Conservation (phyloP, 352 stramenopile species). For the Phytophthora pini region DNA sequence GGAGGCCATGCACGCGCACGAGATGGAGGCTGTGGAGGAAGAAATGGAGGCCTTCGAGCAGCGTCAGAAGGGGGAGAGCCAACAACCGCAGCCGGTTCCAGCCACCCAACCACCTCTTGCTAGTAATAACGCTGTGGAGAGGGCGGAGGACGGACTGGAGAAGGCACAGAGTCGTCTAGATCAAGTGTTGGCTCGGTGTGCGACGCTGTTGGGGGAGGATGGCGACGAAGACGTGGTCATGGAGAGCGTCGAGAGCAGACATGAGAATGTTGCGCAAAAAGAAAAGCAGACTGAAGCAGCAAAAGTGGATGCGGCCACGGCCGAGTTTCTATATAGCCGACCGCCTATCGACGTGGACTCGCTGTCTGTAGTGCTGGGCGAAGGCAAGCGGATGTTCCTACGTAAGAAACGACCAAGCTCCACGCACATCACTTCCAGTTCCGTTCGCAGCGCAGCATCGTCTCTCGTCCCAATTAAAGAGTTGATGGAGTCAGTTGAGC, state of each 20-base stretch:
- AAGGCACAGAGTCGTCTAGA: constrained; percentile 57
- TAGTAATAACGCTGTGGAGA: constrained; percentile 14
- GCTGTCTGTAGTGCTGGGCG: constrained; percentile 58
- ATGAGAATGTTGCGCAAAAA: constrained; percentile 31
- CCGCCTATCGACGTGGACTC: constrained; percentile 72
- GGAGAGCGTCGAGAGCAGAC: constrained; percentile 38
- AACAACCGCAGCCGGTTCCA: constrained; percentile 9
- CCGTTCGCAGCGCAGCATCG: constrained; percentile 22
- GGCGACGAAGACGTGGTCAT: constrained; percentile 54
- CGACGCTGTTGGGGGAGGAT: constrained; percentile 64
- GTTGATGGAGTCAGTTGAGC: constrained; percentile 66
- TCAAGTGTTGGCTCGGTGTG: constrained; percentile 66
- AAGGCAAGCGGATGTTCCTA: constrained; percentile 66
- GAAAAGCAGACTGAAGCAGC: constrained; percentile 30
- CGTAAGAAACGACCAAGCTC: constrained; percentile 61
- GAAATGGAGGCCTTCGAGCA: constrained; percentile 65
- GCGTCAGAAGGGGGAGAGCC: constrained; percentile 16
- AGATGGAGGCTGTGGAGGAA: constrained; percentile 82
- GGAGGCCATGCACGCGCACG: constrained; percentile 81
- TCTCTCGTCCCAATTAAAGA: constrained; percentile 59
- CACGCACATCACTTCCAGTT: constrained; percentile 8
- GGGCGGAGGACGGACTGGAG: constrained; percentile 34
- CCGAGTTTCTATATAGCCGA: constrained; percentile 61
- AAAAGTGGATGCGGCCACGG: constrained; percentile 42
- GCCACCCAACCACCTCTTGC: constrained; percentile 9